These are phyloP conservation scores for Plasmodium gallinaceum DNA, from an alignment of 169 alveolate species.

Conservation along the genomic window DNA sequence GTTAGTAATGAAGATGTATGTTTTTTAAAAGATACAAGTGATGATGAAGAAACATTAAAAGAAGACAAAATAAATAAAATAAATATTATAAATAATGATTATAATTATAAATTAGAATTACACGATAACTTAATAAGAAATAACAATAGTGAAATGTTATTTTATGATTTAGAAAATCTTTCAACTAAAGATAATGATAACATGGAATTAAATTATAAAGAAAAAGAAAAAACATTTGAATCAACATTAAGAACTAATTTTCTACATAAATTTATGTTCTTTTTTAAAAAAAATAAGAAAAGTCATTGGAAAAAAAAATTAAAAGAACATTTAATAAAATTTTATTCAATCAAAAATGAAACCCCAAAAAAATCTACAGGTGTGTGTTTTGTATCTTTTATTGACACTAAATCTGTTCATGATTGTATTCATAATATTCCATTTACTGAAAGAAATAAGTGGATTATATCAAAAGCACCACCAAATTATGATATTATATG, in stretches of 20 bases:
- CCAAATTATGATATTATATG: constrained; percentile 74
- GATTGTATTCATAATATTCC: constrained; percentile 75
- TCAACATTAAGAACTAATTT: constrained; percentile 17
- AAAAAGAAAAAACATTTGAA: constrained; percentile 17
- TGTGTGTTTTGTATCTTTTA: constrained; percentile 70
- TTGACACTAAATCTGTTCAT: constrained; percentile 70
- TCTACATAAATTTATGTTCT: constrained; percentile 37
- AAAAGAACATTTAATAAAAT: constrained; percentile 66
- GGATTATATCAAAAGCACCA: constrained; percentile 71
- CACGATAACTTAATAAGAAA: constrained; percentile 35
- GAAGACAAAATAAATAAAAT: constrained; percentile 13
- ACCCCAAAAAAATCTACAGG: constrained; percentile 76
- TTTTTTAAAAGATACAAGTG: constrained; percentile 51
- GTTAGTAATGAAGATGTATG: constrained; percentile 2
- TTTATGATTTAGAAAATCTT: constrained; percentile 43
- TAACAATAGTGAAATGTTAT: constrained; percentile 54
- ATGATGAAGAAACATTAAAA: constrained; percentile 13
- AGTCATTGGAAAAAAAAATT: constrained; percentile 72
- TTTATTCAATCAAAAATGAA: constrained; percentile 59
- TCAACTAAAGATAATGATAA: constrained; percentile 62
- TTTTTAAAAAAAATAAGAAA: constrained; percentile 64
- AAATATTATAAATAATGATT: constrained; percentile 19
- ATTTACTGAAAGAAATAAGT: constrained; percentile 52
- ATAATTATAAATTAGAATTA: constrained; percentile 31
- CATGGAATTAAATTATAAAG: constrained; percentile 25